phyloP scores from a whole-genome alignment of 2,329 filamentous ascomycete genomes.

The Cladosporium austrohemisphaericum region DNA sequence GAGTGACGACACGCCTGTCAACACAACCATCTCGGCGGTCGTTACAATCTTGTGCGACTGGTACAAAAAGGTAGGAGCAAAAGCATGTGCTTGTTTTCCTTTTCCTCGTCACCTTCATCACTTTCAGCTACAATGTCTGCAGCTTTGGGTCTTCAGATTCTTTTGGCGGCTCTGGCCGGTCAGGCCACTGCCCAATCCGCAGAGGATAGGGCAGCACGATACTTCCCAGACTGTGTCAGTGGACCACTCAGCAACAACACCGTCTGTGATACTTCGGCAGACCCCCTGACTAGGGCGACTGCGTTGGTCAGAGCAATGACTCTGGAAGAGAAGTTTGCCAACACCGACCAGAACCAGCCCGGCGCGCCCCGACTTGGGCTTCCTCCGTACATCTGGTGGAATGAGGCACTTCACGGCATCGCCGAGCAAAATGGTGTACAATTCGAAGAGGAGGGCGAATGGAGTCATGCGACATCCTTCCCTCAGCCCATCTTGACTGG shows the following conservation, averaged over 20 bases:
- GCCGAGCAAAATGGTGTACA: slow-evolving; percentile 49
- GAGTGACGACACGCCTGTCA: slow-evolving; percentile 7
- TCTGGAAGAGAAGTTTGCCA: slow-evolving; percentile 53
- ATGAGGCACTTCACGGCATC: slow-evolving; percentile 60
- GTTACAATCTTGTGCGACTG: not conserved
- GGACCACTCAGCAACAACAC: slow-evolving; percentile 49
- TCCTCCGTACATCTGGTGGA: slow-evolving; percentile 59
- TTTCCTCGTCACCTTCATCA: not conserved
- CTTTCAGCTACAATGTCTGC: slow-evolving; percentile 10
- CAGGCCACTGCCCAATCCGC: slow-evolving; percentile 9
- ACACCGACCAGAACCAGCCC: slow-evolving; percentile 46
- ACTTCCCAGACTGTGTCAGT: slow-evolving; percentile 49
- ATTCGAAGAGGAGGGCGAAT: slow-evolving; percentile 52
- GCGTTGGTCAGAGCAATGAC: slow-evolving; percentile 52
- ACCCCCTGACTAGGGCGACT: slow-evolving; percentile 31
- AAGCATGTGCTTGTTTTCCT: not conserved
- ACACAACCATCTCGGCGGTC: not conserved
- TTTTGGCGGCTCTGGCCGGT: slow-evolving; percentile 11
- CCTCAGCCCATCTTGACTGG: slow-evolving; percentile 61
- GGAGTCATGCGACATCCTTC: slow-evolving; percentile 61
- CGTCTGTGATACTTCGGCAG: slow-evolving; percentile 45
- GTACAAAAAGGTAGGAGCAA: slow-evolving; percentile 9
- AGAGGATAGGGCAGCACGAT: slow-evolving; percentile 13
- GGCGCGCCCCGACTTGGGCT: slow-evolving; percentile 56
- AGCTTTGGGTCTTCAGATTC: slow-evolving; percentile 10